Percentiles rank a stretch among this genome's conserved stretches.
Conservation (phyloP, 2,329 filamentous ascomycete species). For the Aspergillus neoniger region DNA sequence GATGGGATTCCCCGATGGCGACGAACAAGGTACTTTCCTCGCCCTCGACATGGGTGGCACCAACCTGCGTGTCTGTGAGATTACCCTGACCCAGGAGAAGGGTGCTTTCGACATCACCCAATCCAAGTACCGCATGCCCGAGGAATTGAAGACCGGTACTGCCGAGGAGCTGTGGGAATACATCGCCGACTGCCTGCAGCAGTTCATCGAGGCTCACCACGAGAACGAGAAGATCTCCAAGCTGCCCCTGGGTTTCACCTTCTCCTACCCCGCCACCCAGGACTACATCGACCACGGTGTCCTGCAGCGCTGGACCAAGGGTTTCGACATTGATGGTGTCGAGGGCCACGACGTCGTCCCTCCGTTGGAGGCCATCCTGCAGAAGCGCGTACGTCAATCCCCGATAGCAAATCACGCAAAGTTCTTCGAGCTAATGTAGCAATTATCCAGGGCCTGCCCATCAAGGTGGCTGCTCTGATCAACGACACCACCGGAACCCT, state of each 20-base stretch:
- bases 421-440: too few relatives aligned
- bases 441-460: slow-evolving; percentile 63
- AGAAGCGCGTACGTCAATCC: slow-evolving; percentile 59
- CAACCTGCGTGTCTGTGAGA: slow-evolving; percentile 91
- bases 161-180: slow-evolving; percentile 92
- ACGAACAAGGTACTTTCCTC: slow-evolving; percentile 84
- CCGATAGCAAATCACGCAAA: not conserved
- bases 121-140: slow-evolving; percentile 92
- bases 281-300: slow-evolving; percentile 91
- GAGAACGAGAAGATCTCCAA: slow-evolving; percentile 61
- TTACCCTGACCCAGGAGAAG: slow-evolving; percentile 81
- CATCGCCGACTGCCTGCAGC: slow-evolving; percentile 86
- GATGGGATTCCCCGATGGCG: slow-evolving; percentile 81
- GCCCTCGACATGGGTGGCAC: slow-evolving; percentile 96
- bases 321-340: slow-evolving; percentile 89
- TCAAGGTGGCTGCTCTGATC: slow-evolving; percentile 89
- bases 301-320: slow-evolving; percentile 95
- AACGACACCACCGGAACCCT: slow-evolving; percentile 98
- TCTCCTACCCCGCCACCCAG: slow-evolving; percentile 92
- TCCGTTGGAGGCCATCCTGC: slow-evolving; percentile 77
- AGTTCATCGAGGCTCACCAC: slow-evolving; percentile 87
- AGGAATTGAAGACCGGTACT: slow-evolving; percentile 83
- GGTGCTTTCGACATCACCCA: slow-evolving; percentile 94
- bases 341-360: slow-evolving; percentile 89
- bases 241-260: slow-evolving; percentile 86